phyloP scores from a whole-genome alignment of 1,284 basidiomycete species.

The Retiboletus fuscus region DNA sequence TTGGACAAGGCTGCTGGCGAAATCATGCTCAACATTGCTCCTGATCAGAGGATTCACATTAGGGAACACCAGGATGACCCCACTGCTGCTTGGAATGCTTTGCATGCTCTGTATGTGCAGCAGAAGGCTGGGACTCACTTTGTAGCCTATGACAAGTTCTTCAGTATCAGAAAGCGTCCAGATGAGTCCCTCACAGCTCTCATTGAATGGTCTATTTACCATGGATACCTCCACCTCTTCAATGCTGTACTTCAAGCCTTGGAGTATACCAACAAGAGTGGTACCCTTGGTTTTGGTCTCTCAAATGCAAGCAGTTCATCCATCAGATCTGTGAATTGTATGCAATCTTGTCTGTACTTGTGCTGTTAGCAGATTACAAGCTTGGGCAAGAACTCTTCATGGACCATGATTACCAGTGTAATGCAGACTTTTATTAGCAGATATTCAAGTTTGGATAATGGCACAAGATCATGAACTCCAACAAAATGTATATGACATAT shows the following conservation, averaged over 20 bases:
- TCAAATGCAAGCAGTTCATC: conserved; percentile 83
- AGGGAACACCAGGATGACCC: no score
- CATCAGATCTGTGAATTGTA: conserved; percentile 85
- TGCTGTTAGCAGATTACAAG: conserved; percentile 85
- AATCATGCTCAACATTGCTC: no score
- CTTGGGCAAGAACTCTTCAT: conserved; percentile 84
- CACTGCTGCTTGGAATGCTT: no score
- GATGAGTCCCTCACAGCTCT: no score
- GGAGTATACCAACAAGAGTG: conserved; percentile 88
- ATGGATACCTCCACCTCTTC: conserved; percentile 82
- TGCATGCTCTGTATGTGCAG: no score
- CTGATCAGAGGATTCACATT: no score
- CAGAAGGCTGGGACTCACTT: no score
- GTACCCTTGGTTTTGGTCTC: conserved; percentile 77
- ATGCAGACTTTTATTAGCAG: conserved; percentile 79
- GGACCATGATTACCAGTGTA: conserved; percentile 80
- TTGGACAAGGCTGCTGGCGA: no score
- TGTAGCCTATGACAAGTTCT: no score
- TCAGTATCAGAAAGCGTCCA: no score
- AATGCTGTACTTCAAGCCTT: conserved; percentile 84
- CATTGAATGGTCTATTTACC: no score
- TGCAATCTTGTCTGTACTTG: conserved; percentile 82
- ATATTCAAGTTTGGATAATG: conserved; percentile 84
- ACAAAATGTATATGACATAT: conserved; percentile 88
- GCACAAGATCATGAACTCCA: conserved; percentile 88